These are phyloP conservation scores for Pseudognaphalium luteoalbum DNA, from an alignment of 129 eudicot genomes.

Conservation along the genomic window DNA sequence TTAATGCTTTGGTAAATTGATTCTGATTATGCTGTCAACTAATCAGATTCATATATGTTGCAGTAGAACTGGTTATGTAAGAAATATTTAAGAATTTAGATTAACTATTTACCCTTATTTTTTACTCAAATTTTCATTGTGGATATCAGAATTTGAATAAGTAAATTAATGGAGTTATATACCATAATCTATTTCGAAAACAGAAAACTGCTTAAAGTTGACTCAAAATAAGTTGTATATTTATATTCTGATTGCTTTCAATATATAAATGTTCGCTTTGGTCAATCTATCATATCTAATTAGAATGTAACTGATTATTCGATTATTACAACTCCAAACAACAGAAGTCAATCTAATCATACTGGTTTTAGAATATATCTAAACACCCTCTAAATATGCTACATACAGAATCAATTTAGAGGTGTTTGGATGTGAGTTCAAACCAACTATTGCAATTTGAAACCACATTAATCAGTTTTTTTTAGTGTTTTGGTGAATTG, in stretches of 20 bases:
- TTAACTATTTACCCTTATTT: background rate
- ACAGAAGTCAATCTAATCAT: background rate
- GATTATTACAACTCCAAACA: background rate
- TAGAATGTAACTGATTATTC: background rate
- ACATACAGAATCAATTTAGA: background rate
- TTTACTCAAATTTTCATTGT: background rate
- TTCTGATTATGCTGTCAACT: background rate
- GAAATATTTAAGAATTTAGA: background rate
- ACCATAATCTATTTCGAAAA: no score
- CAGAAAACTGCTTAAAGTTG: background rate
- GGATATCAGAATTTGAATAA: background rate
- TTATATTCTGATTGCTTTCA: background rate
- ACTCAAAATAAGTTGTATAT: no score
- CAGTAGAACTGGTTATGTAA: background rate
- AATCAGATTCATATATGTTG: background rate
- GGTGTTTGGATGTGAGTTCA: slow-evolving; percentile 11
- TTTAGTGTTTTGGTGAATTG: background rate
- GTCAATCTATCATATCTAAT: background rate
- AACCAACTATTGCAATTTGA: background rate
- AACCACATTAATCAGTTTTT: background rate
- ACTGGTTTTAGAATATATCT: background rate
- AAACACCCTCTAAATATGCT: background rate
- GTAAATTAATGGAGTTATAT: background rate
- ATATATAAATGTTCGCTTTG: background rate
- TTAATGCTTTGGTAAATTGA: background rate